A percentile compares a stretch with the other conserved stretches of the same genome.
Evolutionary conservation across 495 filamentous ascomycete genomes (phyloP).

Genomic region (Hypomontagnella monticulosa): DNA sequence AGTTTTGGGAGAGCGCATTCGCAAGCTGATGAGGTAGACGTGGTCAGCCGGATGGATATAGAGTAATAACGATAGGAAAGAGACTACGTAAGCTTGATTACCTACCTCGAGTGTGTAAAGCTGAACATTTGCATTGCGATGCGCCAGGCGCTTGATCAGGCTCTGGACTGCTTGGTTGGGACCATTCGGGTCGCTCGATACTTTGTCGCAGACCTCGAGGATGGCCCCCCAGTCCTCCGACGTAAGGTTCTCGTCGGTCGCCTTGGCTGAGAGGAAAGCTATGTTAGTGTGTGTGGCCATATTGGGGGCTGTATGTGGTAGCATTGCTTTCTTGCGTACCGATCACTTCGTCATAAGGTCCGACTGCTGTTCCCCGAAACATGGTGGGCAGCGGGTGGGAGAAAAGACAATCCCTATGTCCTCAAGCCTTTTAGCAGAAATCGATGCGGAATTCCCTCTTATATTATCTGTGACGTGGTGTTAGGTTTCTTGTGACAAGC

Average conservation of each 20-base stretch:
- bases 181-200: slow-evolving; percentile 65
- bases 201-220: slow-evolving; percentile 97
- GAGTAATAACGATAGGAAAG: background rate
- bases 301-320: slow-evolving; percentile 16
- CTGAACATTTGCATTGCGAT: slow-evolving; percentile 99
- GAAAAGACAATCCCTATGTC: slow-evolving; percentile 10
- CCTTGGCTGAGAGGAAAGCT: slow-evolving; percentile 73
- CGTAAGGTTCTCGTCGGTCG: slow-evolving; percentile 98
- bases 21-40: slow-evolving; percentile 66
- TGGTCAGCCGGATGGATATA: slow-evolving; percentile 2
- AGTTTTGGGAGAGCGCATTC: slow-evolving; percentile 95
- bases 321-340: slow-evolving; percentile 47
- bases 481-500: background rate
- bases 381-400: slow-evolving; percentile 48
- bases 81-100: background rate
- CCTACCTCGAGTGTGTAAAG: slow-evolving; percentile 93
- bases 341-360: slow-evolving; percentile 63
- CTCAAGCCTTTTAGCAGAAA: background rate
- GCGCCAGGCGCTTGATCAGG: slow-evolving; percentile 94
- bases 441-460: background rate
- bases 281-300: slow-evolving; percentile 16
- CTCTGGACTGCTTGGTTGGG: slow-evolving; percentile 92
- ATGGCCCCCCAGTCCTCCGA: slow-evolving; percentile 99
- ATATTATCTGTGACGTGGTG: background rate
- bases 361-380: slow-evolving; percentile 62